Conservation (phyloP, 768 basidiomycete species). For the Mycena kentingensis region DNA sequence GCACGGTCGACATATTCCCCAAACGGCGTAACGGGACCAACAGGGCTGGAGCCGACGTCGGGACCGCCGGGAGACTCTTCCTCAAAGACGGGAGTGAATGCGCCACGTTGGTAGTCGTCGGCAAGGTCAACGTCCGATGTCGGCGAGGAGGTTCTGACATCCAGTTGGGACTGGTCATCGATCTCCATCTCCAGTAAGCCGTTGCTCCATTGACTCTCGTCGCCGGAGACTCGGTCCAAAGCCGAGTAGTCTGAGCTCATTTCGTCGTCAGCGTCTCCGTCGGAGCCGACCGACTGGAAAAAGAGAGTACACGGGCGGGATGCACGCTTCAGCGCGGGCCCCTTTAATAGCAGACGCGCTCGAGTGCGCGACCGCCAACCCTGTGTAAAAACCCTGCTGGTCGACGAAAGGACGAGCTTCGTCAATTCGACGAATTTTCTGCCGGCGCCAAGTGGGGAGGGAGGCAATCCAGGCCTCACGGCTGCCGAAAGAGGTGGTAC, state of each 20-base stretch:
- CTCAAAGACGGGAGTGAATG: slow-evolving; percentile 66
- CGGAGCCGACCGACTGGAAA: slow-evolving; percentile 18
- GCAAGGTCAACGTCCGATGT: slow-evolving; percentile 28
- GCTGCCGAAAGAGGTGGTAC: no score
- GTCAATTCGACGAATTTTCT: slow-evolving; percentile 67
- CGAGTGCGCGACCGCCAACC: slow-evolving; percentile 70
- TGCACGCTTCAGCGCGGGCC: slow-evolving; percentile 79
- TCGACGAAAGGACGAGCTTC: slow-evolving; percentile 49
- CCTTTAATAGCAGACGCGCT: slow-evolving; percentile 86
- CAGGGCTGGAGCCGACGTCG: slow-evolving; percentile 64
- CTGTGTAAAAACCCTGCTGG: slow-evolving; percentile 64
- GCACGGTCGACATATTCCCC: slow-evolving; percentile 75
- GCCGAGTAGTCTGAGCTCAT: slow-evolving; percentile 43
- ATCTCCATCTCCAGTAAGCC: slow-evolving; percentile 36
- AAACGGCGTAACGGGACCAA: slow-evolving; percentile 77
- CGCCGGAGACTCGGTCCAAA: slow-evolving; percentile 36
- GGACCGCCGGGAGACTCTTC: slow-evolving; percentile 63
- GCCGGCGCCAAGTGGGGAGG: slow-evolving; percentile 70
- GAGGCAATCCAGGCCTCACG: slow-evolving; percentile 76
- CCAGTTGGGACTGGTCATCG: slow-evolving; percentile 26
- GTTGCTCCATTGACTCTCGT: slow-evolving; percentile 40
- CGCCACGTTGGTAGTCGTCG: slow-evolving; percentile 41
- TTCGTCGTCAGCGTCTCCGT: slow-evolving; percentile 45
- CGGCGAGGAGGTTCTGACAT: slow-evolving; percentile 18
- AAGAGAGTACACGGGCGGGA: slow-evolving; percentile 66